Evolutionary conservation across 305 asterid genomes (phyloP).

Genomic region (Salvia sclarea): DNA sequence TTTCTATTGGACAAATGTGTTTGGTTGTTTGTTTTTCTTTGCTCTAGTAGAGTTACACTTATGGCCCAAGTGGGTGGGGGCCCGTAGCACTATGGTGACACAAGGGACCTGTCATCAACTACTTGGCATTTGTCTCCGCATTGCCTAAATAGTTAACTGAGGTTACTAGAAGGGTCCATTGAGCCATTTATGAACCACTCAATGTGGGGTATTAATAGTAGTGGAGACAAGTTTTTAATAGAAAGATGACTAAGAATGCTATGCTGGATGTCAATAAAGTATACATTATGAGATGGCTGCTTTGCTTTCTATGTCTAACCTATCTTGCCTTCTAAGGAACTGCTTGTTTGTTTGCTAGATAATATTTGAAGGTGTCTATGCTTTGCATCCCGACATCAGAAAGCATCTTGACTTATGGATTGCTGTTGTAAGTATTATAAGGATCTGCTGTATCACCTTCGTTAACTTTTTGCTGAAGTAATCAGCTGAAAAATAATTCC

Average conservation of each 20-base stretch:
- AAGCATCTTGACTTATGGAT: constrained; percentile 91
- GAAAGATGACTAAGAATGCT: constrained; percentile 20
- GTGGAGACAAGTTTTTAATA: neutral
- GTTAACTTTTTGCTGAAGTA: constrained; percentile 19
- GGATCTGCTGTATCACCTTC: constrained; percentile 7
- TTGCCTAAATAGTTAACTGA: neutral
- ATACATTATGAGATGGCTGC: constrained; percentile 1
- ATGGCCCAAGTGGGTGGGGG: neutral
- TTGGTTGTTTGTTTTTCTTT: constrained; percentile 12
- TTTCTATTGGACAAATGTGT: neutral
- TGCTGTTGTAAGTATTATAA: constrained; percentile 84
- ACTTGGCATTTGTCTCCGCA: neutral
- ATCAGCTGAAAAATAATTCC: constrained; percentile 33
- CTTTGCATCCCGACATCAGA: constrained; percentile 95
- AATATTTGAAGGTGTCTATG: constrained; percentile 98
- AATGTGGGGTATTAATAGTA: neutral
- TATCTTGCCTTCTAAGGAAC: constrained; percentile 4
- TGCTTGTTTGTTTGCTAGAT: constrained; percentile 51
- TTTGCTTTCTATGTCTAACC: constrained; percentile 2
- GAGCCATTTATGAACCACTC: neutral
- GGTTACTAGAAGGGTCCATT: neutral
- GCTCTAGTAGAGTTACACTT: neutral
- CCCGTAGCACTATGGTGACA: neutral
- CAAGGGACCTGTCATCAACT: neutral
- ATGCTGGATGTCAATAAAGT: neutral